Conservation (phyloP, 768 basidiomycete species). For the Pleurotus citrinopileatus region DNA sequence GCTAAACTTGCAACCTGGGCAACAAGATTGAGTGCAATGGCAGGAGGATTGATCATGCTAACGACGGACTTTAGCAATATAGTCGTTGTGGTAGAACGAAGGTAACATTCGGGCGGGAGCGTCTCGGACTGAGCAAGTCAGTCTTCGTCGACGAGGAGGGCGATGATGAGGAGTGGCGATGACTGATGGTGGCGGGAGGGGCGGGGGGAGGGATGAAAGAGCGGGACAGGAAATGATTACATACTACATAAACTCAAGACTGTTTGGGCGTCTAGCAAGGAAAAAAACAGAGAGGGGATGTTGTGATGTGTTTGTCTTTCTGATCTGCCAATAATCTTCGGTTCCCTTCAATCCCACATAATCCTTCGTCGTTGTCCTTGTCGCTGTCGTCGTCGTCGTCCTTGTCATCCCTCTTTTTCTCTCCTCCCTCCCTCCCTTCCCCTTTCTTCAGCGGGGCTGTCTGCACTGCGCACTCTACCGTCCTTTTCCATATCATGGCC, state of each 20-base stretch:
- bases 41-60: neutral
- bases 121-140: neutral
- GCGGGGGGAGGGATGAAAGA: neutral
- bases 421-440: neutral
- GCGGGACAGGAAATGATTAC: neutral
- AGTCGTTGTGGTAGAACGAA: neutral
- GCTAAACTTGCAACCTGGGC: conserved; percentile 53
- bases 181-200: neutral
- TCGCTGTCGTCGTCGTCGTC: conserved; percentile 7
- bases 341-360: neutral
- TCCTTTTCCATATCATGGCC: conserved; percentile 38
- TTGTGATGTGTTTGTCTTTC: conserved; percentile 9
- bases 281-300: neutral
- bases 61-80: neutral
- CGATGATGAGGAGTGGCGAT: neutral
- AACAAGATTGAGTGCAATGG: neutral
- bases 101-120: neutral
- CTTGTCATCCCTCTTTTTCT: neutral
- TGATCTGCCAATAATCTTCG: conserved; percentile 5
- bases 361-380: neutral
- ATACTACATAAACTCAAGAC: too few relatives aligned
- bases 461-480: conserved; percentile 13
- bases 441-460: neutral
- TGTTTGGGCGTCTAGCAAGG: neutral
- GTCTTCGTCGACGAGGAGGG: neutral